Evolutionary conservation across 768 basidiomycete genomes (phyloP).

Genomic region (Panellus pusillus): DNA sequence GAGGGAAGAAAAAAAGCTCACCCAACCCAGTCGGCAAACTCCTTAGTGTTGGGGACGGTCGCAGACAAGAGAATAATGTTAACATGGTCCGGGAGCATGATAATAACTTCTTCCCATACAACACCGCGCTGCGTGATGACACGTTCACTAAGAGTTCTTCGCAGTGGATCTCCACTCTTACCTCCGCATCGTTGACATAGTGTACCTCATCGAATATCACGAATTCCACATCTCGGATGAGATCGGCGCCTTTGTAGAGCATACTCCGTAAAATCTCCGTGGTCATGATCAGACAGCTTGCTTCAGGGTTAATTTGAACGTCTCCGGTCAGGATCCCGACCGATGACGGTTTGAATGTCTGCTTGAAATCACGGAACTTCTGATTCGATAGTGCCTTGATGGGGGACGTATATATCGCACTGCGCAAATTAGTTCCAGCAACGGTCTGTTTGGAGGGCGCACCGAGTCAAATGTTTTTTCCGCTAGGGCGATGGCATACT

Average conservation of each 20-base stretch:
- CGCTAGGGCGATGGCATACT: slow-evolving; percentile 96
- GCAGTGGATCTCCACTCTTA: slow-evolving; percentile 30
- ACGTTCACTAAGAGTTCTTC: neutral
- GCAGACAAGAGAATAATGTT: slow-evolving; percentile 97
- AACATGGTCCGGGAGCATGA: slow-evolving; percentile 98
- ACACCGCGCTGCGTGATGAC: slow-evolving; percentile 75
- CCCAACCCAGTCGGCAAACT: slow-evolving; percentile 99
- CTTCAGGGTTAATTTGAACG: slow-evolving; percentile 99
- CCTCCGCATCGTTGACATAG: slow-evolving; percentile 99
- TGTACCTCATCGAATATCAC: slow-evolving; percentile 99
- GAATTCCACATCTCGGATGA: slow-evolving; percentile 98
- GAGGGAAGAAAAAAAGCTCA: slow-evolving; percentile 37
- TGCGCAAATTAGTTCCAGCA: slow-evolving; percentile 31
- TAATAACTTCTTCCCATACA: slow-evolving; percentile 99
- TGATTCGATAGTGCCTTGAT: slow-evolving; percentile 99
- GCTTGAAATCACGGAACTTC: slow-evolving; percentile 98
- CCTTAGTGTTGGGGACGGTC: slow-evolving; percentile 96
- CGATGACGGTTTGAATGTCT: slow-evolving; percentile 86
- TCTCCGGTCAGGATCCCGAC: slow-evolving; percentile 98
- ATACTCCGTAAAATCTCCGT: slow-evolving; percentile 98
- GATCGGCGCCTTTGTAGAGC: slow-evolving; percentile 98
- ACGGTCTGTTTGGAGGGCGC: slow-evolving; percentile 15
- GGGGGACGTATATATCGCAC: slow-evolving; percentile 97
- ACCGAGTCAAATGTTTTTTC: slow-evolving; percentile 99
- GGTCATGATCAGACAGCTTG: slow-evolving; percentile 94